Conservation (phyloP, 106 monocot genomes). For the Narthecium ossifragum region DNA sequence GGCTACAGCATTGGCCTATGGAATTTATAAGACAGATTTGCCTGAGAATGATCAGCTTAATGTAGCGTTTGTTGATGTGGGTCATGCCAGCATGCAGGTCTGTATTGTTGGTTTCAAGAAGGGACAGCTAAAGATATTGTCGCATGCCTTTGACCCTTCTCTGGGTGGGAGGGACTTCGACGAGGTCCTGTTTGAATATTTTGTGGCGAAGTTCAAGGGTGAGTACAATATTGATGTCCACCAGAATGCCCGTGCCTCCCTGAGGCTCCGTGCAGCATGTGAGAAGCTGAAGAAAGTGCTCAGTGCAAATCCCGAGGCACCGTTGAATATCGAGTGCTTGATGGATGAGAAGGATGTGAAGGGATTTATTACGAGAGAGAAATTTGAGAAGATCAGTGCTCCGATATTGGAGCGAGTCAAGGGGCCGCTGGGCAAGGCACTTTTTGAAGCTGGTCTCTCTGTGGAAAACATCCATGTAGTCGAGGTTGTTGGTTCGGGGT, state of each 20-base stretch:
- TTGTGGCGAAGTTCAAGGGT: slow-evolving; percentile 62
- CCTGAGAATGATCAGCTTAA: slow-evolving; percentile 51
- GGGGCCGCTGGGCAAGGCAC: slow-evolving; percentile 47
- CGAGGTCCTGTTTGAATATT: slow-evolving; percentile 62
- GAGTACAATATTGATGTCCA: slow-evolving; percentile 74
- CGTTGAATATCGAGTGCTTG: slow-evolving; percentile 72
- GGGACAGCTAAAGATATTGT: slow-evolving; percentile 54
- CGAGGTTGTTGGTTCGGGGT: slow-evolving; percentile 91
- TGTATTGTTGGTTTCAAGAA: slow-evolving; percentile 60
- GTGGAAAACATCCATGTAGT: slow-evolving; percentile 47
- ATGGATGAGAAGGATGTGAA: slow-evolving; percentile 91
- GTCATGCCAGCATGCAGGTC: slow-evolving; percentile 83
- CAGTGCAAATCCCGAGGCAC: slow-evolving; percentile 86
- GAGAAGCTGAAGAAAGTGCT: slow-evolving; percentile 87
- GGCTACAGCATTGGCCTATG: slow-evolving; percentile 66
- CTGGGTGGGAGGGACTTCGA: slow-evolving; percentile 91
- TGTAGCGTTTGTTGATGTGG: slow-evolving; percentile 81
- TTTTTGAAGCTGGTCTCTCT: slow-evolving; percentile 36
- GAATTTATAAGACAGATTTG: slow-evolving; percentile 73
- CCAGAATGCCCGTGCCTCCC: slow-evolving; percentile 56
- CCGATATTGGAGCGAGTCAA: slow-evolving; percentile 62
- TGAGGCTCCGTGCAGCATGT: slow-evolving; percentile 59
- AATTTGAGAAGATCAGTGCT: slow-evolving; percentile 62
- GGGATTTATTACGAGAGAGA: slow-evolving; percentile 68
- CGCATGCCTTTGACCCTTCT: slow-evolving; percentile 53